These are phyloP conservation scores for Globisporangium yorkense DNA, from an alignment of 352 stramenopile genomes.

Conservation along the genomic window DNA sequence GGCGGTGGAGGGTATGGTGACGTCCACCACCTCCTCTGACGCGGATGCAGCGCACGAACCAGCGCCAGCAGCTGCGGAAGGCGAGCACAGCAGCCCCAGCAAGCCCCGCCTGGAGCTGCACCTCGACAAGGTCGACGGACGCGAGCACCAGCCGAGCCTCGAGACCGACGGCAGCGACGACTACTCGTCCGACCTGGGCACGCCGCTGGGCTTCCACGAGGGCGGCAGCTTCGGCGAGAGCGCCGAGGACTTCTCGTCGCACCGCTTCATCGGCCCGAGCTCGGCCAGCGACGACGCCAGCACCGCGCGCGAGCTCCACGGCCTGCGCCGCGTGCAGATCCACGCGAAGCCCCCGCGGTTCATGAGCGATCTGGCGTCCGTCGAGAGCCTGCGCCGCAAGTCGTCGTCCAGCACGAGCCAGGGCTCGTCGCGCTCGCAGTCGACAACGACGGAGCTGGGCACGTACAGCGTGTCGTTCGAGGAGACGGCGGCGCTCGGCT, in stretches of 20 bases:
- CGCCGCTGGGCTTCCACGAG: conserved; percentile 43
- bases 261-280: conserved; percentile 65
- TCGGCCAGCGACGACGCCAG: conserved; percentile 22
- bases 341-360: conserved; percentile 64
- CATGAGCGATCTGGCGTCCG: conserved; percentile 34
- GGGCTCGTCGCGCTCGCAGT: conserved; percentile 28
- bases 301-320: conserved; percentile 43
- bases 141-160: conserved; percentile 5
- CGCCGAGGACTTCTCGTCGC: conserved; percentile 40
- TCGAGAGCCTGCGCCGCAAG: conserved; percentile 18
- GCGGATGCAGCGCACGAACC: no score
- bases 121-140: conserved; percentile 7
- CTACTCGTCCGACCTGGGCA: conserved; percentile 41
- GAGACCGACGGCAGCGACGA: conserved; percentile 14
- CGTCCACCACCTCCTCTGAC: background rate
- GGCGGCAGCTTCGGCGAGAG: conserved; percentile 43
- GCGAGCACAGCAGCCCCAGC: background rate
- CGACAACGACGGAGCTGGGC: conserved; percentile 21
- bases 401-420: conserved; percentile 37
- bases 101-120: conserved; percentile 1
- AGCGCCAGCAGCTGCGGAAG: background rate
- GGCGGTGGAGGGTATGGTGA: background rate
- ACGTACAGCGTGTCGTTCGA: conserved; percentile 64
- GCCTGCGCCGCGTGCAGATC: conserved; percentile 50
- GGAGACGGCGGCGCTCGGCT: conserved; percentile 37